phyloP scores from a whole-genome alignment of 371 early-diverging fungal species.

The Quaeritorhiza haematococci region DNA sequence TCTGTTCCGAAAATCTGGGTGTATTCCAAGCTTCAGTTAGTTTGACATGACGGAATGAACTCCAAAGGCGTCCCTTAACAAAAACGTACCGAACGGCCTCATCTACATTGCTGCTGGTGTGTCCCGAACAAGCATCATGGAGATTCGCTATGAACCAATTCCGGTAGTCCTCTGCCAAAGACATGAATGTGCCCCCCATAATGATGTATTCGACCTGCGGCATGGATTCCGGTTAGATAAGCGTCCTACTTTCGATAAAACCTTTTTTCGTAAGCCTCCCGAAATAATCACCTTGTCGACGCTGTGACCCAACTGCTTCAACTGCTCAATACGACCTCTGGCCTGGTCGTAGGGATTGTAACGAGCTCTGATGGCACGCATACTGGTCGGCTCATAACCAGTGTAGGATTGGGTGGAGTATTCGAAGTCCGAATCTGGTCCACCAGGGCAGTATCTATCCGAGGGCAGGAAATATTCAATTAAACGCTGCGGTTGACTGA shows the following conservation, averaged over 20 bases:
- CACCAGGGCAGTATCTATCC: slow-evolving; percentile 98
- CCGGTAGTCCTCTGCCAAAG: slow-evolving; percentile 90
- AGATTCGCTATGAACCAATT: slow-evolving; percentile 97
- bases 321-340: slow-evolving; percentile 93
- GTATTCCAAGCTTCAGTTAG: no score
- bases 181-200: slow-evolving; percentile 99
- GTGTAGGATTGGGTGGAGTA: slow-evolving; percentile 99
- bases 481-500: no score
- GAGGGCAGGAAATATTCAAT: no score
- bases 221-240: background rate
- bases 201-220: slow-evolving; percentile 90
- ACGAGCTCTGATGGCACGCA: slow-evolving; percentile 99
- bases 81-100: slow-evolving; percentile 81
- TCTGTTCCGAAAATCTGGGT: slow-evolving; percentile 90
- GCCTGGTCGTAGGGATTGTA: slow-evolving; percentile 99
- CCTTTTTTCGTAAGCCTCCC: no score
- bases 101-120: slow-evolving; percentile 86
- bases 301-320: slow-evolving; percentile 91
- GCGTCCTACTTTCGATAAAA: background rate
- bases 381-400: slow-evolving; percentile 99
- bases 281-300: slow-evolving; percentile 79
- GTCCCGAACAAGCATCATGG: slow-evolving; percentile 97
- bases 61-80: background rate
- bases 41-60: background rate
- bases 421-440: slow-evolving; percentile 99